phyloP scores from a whole-genome alignment of 2,329 filamentous ascomycete species.

The Camptophora hylomeconis region DNA sequence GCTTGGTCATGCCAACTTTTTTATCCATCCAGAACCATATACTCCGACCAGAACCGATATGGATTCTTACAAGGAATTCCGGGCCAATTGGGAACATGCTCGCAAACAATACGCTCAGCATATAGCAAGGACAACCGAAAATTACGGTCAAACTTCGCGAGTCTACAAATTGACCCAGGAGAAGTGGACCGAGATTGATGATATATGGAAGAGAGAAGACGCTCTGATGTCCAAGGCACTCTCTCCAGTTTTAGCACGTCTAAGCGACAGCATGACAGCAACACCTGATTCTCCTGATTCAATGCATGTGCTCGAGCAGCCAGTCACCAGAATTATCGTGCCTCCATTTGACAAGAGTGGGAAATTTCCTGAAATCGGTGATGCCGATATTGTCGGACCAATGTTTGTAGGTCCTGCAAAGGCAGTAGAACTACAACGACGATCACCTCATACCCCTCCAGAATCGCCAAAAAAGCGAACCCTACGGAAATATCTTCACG shows the following conservation, averaged over 20 bases:
- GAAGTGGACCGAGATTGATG: conserved; percentile 77
- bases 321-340: conserved; percentile 42
- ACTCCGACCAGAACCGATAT: conserved; percentile 49
- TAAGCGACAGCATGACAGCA: conserved; percentile 20
- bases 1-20: conserved; percentile 88
- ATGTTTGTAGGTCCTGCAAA: conserved; percentile 47
- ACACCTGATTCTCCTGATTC: conserved; percentile 13
- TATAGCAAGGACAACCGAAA: conserved; percentile 73
- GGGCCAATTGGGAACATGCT: conserved; percentile 70
- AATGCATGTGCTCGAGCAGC: conserved; percentile 15
- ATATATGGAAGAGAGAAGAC: conserved; percentile 58
- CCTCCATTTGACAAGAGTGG: conserved; percentile 39
- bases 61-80: conserved; percentile 49
- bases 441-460: conserved; percentile 25
- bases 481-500: conserved; percentile 32
- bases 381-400: conserved; percentile 85
- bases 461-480: conserved; percentile 29
- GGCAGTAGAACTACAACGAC: conserved; percentile 24
- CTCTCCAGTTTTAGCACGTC: conserved; percentile 25
- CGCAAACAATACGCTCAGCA: conserved; percentile 81
- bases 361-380: conserved; percentile 79
- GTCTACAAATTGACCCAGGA: conserved; percentile 74
- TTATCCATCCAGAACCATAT: conserved; percentile 72
- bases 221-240: conserved; percentile 48
- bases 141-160: conserved; percentile 81